Evolutionary conservation across 176 grass and related monocot genomes (phyloP).

Genomic region (Typha latifolia): DNA sequence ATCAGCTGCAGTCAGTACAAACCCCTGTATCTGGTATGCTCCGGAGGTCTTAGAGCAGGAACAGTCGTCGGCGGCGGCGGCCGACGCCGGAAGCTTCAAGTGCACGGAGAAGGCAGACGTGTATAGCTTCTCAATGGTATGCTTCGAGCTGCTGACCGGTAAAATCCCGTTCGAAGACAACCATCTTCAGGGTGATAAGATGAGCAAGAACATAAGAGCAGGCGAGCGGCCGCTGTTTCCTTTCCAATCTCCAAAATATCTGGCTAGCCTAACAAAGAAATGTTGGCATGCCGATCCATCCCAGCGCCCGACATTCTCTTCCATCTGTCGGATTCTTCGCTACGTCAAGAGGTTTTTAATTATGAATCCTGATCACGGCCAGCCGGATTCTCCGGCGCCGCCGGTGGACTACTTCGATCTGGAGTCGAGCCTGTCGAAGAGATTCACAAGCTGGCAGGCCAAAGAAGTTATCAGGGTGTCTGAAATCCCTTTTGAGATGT

Average conservation of each 20-base stretch:
- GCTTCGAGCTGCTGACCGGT: constrained; percentile 85
- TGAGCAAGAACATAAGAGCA: constrained; percentile 83
- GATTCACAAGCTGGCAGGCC: constrained; percentile 32
- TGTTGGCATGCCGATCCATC: constrained; percentile 78
- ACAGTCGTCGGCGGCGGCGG: neutral
- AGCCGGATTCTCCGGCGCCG: constrained; percentile 35
- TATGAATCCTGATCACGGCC: constrained; percentile 60
- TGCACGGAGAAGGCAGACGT: constrained; percentile 85
- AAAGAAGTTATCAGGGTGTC: constrained; percentile 26
- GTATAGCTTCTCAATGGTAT: constrained; percentile 90
- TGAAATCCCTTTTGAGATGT: constrained; percentile 93
- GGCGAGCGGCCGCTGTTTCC: constrained; percentile 82
- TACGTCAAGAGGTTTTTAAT: constrained; percentile 81
- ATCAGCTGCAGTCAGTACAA: neutral
- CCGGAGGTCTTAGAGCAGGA: constrained; percentile 61
- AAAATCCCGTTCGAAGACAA: constrained; percentile 96
- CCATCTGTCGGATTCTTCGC: constrained; percentile 64
- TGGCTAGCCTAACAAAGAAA: constrained; percentile 56
- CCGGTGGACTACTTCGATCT: constrained; percentile 60
- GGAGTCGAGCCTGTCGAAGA: constrained; percentile 47
- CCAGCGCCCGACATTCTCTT: constrained; percentile 69
- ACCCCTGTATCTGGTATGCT: constrained; percentile 73
- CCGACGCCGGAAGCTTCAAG: neutral
- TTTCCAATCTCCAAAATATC: constrained; percentile 76
- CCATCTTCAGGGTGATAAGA: constrained; percentile 88